Evolutionary conservation across 768 basidiomycete genomes (phyloP).

Genomic region (Amanita rubescens): DNA sequence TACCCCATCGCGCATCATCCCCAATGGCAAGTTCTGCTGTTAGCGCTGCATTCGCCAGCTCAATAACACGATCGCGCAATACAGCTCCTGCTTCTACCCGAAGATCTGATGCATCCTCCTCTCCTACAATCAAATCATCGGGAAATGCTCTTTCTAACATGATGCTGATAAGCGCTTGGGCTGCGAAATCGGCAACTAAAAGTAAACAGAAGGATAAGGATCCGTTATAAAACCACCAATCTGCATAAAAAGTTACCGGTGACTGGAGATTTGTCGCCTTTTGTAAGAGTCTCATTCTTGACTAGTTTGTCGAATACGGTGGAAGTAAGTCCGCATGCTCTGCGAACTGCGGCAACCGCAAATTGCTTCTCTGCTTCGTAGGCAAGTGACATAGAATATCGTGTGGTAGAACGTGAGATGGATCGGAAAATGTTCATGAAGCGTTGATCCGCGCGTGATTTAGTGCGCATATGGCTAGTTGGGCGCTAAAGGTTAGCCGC

Average conservation of each 20-base stretch:
- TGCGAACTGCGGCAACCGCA: conserved; percentile 78
- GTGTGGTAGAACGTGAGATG: conserved; percentile 12
- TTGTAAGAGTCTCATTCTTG: conserved; percentile 79
- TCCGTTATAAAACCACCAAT: conserved; percentile 7
- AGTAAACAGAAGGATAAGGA: neutral
- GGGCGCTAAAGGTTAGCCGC: too few species aligned
- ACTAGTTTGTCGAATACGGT: conserved; percentile 83
- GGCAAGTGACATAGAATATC: conserved; percentile 40
- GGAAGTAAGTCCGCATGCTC: conserved; percentile 79
- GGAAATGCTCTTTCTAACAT: conserved; percentile 79
- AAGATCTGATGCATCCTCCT: conserved; percentile 86
- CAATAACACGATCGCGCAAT: conserved; percentile 61
- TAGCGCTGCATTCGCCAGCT: conserved; percentile 78
- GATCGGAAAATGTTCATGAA: conserved; percentile 8
- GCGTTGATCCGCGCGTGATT: too few species aligned
- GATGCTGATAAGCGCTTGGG: conserved; percentile 85
- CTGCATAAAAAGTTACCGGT: conserved; percentile 47
- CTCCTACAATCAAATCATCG: conserved; percentile 82
- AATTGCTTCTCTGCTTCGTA: conserved; percentile 69
- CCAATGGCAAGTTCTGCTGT: conserved; percentile 43
- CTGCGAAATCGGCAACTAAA: conserved; percentile 87
- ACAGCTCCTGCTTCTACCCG: conserved; percentile 35
- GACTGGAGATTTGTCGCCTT: conserved; percentile 89
- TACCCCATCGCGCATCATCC: conserved; percentile 63
- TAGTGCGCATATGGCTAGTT: too few species aligned